phyloP scores from a whole-genome alignment of 768 basidiomycete genomes.

The Pisolithus tinctorius region DNA sequence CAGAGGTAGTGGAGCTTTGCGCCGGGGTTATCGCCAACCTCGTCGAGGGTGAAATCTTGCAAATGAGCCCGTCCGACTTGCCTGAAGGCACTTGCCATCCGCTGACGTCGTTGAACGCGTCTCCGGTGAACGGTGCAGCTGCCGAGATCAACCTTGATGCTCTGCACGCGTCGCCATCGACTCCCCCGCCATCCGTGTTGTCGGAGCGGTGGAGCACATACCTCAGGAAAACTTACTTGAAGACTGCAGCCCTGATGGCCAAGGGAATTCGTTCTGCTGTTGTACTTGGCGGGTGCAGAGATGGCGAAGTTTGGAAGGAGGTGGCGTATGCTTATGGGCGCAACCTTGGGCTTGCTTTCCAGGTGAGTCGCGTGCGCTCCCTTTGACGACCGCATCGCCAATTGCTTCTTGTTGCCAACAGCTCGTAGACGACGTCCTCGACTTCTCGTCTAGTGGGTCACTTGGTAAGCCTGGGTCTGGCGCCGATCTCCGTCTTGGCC shows the following conservation, averaged over 20 bases:
- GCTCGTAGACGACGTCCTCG: slow-evolving; percentile 94
- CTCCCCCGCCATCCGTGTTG: slow-evolving; percentile 22
- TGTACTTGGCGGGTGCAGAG: slow-evolving; percentile 74
- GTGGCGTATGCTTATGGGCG: slow-evolving; percentile 87
- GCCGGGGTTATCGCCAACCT: slow-evolving; percentile 89
- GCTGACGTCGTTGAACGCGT: background rate
- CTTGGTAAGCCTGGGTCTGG: slow-evolving; percentile 86
- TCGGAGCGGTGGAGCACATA: slow-evolving; percentile 67
- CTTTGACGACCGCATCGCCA: background rate
- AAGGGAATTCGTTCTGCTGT: slow-evolving; percentile 81
- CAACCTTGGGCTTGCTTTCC: slow-evolving; percentile 92
- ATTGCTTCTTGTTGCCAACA: slow-evolving; percentile 22
- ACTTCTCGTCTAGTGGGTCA: slow-evolving; percentile 69
- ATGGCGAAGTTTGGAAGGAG: slow-evolving; percentile 82
- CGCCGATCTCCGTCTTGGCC: slow-evolving; percentile 74
- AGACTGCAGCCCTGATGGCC: slow-evolving; percentile 87
- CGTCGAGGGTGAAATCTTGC: slow-evolving; percentile 94
- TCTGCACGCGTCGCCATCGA: slow-evolving; percentile 35
- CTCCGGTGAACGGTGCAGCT: background rate
- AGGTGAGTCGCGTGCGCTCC: slow-evolving; percentile 42
- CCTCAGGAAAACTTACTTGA: slow-evolving; percentile 88
- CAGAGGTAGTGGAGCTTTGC: slow-evolving; percentile 90
- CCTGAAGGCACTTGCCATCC: background rate
- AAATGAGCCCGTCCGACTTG: slow-evolving; percentile 35
- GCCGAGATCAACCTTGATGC: slow-evolving; percentile 28